Evolutionary conservation across 352 stramenopile genomes (phyloP), one percentile per base, ranked within the genome.

Genomic region (Pythium guiyangense): DNA sequence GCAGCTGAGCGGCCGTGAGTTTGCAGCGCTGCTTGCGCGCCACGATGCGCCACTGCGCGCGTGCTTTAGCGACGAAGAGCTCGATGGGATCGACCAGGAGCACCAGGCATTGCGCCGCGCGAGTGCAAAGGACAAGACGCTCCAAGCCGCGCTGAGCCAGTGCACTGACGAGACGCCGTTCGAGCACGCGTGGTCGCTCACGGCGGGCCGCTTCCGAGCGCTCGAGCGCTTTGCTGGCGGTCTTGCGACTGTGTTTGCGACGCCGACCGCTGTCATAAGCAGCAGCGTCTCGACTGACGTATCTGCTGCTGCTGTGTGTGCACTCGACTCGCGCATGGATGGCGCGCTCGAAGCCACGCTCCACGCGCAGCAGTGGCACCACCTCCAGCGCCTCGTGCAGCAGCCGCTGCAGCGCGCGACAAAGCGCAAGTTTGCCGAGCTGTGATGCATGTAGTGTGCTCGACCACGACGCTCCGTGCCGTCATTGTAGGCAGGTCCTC

Each of bases 211-310:
- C 10, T 90, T 86, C 40, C 64, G 62, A 22, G 45, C 66, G 31
- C 67, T 90, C 12, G 74, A 88, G 60, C 62, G 63, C 22, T 87
- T 90, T 47, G 79, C 74, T 0, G 79, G 73, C 2, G 77, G 77
- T 0, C 69, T 90, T 17, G 79, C 79, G 25, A 86, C 70, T 31
- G 66, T 80, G 3, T 77, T 74, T 35, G 58, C 62, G 6, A 17
- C 44, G 6, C 18, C 26, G 40, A 25, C 17, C 39, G 31, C 48
- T 42, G 44, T 45, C 46, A 18, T 10, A 37, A 37, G 31, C 31
- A 34, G 25, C 46, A 34, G 14, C 54, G 12, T 59, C 42, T 47
- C 58, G 46, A 26, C 35, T 14, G 51, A 65, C 48, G 1, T 77
- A 20, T 54, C 72, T 25, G 43, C 67, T 14, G 63, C 61, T 40